These are phyloP conservation scores for Penicillium olsonii DNA, from an alignment of 2,329 filamentous ascomycete species.

Conservation along the genomic window DNA sequence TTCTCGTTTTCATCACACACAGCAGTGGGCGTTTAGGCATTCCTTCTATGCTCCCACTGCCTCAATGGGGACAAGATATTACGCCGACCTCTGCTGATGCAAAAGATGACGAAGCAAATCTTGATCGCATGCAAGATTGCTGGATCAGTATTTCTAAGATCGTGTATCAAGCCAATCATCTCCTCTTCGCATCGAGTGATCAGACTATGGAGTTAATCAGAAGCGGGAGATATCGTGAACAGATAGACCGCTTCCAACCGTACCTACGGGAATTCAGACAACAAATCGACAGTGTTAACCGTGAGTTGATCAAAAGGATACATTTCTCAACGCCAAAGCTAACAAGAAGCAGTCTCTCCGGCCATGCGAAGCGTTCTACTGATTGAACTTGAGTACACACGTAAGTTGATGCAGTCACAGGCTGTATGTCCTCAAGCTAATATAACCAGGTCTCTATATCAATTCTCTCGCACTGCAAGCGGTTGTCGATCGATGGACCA, in stretches of 20 bases:
- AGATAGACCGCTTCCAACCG: conserved; percentile 79
- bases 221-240: conserved; percentile 77
- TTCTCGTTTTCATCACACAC: conserved; percentile 90
- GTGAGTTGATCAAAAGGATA: conserved; percentile 28
- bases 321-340: conserved; percentile 13
- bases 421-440: conserved; percentile 10
- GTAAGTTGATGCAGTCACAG: conserved; percentile 49
- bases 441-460: conserved; percentile 65
- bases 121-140: conserved; percentile 70
- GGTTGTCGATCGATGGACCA: conserved; percentile 89
- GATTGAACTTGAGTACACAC: conserved; percentile 94
- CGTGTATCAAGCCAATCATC: conserved; percentile 88
- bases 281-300: conserved; percentile 76
- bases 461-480: conserved; percentile 93
- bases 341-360: conserved; percentile 49
- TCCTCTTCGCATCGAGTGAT: conserved; percentile 81
- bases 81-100: conserved; percentile 33
- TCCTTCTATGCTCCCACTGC: conserved; percentile 82
- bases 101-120: conserved; percentile 37
- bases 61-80: conserved; percentile 45
- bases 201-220: conserved; percentile 88
- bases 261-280: conserved; percentile 76
- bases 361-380: conserved; percentile 74
- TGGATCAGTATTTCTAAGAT: conserved; percentile 93
- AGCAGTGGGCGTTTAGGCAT: conserved; percentile 90